Evolutionary conservation across 2,329 filamentous ascomycete genomes (phyloP), one percentile per base, ranked within the genome.

Genomic region (Pseudonectria buxi): DNA sequence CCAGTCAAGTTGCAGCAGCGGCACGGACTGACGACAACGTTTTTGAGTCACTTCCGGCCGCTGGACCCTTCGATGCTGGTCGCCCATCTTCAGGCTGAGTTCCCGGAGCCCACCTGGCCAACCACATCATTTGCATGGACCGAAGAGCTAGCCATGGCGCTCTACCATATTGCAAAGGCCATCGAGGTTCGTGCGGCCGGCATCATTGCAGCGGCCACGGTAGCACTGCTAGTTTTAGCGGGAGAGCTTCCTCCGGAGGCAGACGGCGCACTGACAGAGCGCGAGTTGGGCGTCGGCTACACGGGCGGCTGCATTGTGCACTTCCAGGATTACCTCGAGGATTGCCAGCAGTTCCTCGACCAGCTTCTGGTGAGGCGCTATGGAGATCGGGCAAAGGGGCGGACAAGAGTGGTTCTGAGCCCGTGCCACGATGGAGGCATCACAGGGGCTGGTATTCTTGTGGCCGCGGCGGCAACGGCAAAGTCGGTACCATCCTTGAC

Each of bases 271-370:
- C 40, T 41, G 24, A 36, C 30, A n/a, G 40, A 37, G 26, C 48
- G 64, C 41, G 80, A 86, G 47, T 58, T 90, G 22, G 78, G 86
- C 2, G 81, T 89, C 14, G 85, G 84, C 1, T 89, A 86, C 54
- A 87, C 85, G 0, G 85, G 85, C 24, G 82, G 83, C 6, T 87
- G 84, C 51, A 89, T 89, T 40, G 75, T 79, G n/a, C 78, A 85
- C 50, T 87, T 87, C 50, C 83, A 85, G 31, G 73, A 83, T 47
- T 88, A 86, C 58, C 66, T 85, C 28, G 61, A 66, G 29, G 81
- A 83, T 49, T 86, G 81, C 45, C 83, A 88, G 56, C 51, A 61
- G 11, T 83, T 83, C 52, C 68, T 89, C 32, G 78, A 86, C 49
- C 54, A 59, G 14, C 62, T 78, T 10, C 47, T 78, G 34, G 35